These are phyloP conservation scores for Aspergillus haitiensis DNA, from an alignment of 495 filamentous ascomycete species.

Conservation along the genomic window DNA sequence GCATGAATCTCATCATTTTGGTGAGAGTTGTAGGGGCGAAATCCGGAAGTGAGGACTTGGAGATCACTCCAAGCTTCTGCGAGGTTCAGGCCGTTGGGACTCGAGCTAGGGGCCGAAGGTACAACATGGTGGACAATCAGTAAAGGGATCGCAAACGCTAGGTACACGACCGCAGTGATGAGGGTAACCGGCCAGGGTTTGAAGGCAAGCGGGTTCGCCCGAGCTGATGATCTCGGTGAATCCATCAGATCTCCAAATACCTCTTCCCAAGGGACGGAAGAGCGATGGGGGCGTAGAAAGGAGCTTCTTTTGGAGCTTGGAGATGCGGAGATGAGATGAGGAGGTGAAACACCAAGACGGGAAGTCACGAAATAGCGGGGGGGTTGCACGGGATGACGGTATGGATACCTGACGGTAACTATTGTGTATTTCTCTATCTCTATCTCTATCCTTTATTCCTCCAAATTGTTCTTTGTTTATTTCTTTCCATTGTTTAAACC, in stretches of 20 bases:
- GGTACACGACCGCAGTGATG: slow-evolving; percentile 66
- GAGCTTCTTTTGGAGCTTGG: slow-evolving; percentile 7
- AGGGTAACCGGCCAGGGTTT: slow-evolving; percentile 69
- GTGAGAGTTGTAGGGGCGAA: slow-evolving; percentile 85
- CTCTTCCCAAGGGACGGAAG: slow-evolving; percentile 12
- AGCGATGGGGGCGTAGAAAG: slow-evolving; percentile 2
- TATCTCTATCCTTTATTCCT: neutral
- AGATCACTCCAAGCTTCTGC: slow-evolving; percentile 87
- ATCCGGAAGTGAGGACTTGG: slow-evolving; percentile 66
- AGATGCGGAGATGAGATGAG: slow-evolving; percentile 18
- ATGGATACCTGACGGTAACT: neutral
- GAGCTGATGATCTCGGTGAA: slow-evolving; percentile 25
- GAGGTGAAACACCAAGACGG: slow-evolving; percentile 9
- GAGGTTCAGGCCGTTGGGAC: slow-evolving; percentile 65
- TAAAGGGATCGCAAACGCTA: slow-evolving; percentile 67
- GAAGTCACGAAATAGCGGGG: neutral
- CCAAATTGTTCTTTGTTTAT: neutral
- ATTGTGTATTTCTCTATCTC: neutral
- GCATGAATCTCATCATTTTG: slow-evolving; percentile 76
- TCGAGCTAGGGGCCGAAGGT: slow-evolving; percentile 63
- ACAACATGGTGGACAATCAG: slow-evolving; percentile 73
- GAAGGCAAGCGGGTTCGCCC: slow-evolving; percentile 60
- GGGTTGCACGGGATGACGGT: slow-evolving; percentile 6
- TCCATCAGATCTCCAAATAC: slow-evolving; percentile 29
- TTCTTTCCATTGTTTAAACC: too few relatives aligned